Base-by-base conservation (phyloP, 2,329 filamentous ascomycete species). In the Diaporthe sp. region DNA sequence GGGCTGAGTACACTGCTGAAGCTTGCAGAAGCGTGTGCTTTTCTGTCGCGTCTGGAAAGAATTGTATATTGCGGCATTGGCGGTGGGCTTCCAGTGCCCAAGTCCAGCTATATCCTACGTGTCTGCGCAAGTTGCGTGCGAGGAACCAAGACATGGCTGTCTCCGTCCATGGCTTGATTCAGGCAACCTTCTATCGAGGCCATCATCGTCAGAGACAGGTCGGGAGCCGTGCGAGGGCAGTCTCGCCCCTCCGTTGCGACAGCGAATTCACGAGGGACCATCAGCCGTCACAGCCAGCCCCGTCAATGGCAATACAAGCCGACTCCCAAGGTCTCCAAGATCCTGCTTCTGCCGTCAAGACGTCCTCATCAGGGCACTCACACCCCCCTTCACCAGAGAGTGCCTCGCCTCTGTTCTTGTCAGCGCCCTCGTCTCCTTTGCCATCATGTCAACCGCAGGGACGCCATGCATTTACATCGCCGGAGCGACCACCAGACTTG, bases 221-320 rank as follows among this genome's bases (percentile, higher is more conserved):
- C 28, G 34, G 25, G 55, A 13, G 39, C 4, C 19, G 31, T 15
- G 34, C 34, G 3, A 53, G 39, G 34, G 12, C 58, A 25, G 34
- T 44, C 17, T 31, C 58, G 17, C 58, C 39, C 31, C n/a, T 19
- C 58, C 44, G 25, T n/a, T 55, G 28, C n/a, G n/a, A 73, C 46
- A 42, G 34, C 25, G 31, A 62, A 22, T 34, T 44, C 34, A 25
- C 51, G 46, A 15, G 51, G 58, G 34, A 25, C 25, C 25, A 55
- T 9, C 70, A 46, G 46, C 28, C 39, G 10, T 34, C 58, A 53
- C 17, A n/a, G 31, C 58, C 19, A 31, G 25, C 12, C 25, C n/a
- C 58, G 34, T 44, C 57, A 3, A 73, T 73, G 70, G 70, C 58
- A 46, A 65, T 73, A 73, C 70, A 73, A 22, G 49, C 70, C 17